Evolutionary conservation across 2,329 filamentous ascomycete species (phyloP).

Genomic region (Macrophomina phaseolina): DNA sequence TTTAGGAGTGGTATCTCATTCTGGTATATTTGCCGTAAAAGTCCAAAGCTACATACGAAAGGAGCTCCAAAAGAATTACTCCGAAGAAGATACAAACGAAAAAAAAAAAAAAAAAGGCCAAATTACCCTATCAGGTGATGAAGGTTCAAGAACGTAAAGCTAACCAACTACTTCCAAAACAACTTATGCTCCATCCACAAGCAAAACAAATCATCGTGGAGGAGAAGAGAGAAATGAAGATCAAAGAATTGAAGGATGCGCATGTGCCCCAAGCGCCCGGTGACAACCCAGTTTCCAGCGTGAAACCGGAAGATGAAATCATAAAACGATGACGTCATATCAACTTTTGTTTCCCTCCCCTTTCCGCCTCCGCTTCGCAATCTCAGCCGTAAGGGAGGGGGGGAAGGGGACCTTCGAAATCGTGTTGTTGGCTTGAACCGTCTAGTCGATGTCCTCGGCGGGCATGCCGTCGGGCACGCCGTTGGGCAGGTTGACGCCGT

Average conservation of each 20-base stretch:
- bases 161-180: background rate
- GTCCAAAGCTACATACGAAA: background rate
- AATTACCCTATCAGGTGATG: background rate
- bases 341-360: background rate
- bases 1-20: background rate
- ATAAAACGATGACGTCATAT: background rate
- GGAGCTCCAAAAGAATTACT: too few species aligned
- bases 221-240: background rate
- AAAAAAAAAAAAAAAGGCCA: background rate
- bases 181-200: background rate
- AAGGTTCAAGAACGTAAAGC: background rate
- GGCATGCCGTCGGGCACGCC: constrained; percentile 38
- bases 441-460: constrained; percentile 33
- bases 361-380: background rate
- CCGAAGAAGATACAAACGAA: too few species aligned
- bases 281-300: background rate
- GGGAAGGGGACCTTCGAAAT: background rate
- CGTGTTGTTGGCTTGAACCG: background rate
- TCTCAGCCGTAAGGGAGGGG: background rate
- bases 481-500: constrained; percentile 39
- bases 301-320: background rate
- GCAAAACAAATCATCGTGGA: background rate
- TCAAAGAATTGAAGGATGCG: background rate
- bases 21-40: background rate
- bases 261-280: background rate